These are phyloP conservation scores for Mycena amicta DNA, from an alignment of 768 basidiomycete species.

Conservation along the genomic window DNA sequence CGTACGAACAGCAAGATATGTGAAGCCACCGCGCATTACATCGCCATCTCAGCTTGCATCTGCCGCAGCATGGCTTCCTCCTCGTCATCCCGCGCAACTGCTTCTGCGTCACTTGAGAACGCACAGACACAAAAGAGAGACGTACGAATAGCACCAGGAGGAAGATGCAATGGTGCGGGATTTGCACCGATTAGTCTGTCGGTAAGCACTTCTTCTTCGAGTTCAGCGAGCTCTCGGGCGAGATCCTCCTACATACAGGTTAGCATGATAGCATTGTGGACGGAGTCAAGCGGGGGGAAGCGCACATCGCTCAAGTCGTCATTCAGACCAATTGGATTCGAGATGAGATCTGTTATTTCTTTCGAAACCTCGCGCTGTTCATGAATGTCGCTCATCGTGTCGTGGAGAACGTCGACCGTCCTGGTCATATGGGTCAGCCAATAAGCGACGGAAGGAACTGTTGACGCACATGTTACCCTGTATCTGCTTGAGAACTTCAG, in stretches of 20 bases:
- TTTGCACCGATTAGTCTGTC: slow-evolving; percentile 82
- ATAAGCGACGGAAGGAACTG: background rate
- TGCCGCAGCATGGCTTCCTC: background rate
- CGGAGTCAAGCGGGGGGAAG: slow-evolving; percentile 10
- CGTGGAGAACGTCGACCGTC: slow-evolving; percentile 84
- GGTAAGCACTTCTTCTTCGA: slow-evolving; percentile 88
- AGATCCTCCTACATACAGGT: slow-evolving; percentile 64
- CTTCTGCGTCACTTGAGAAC: background rate
- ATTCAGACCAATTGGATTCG: slow-evolving; percentile 61
- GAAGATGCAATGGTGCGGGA: slow-evolving; percentile 83
- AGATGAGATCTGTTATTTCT: slow-evolving; percentile 88
- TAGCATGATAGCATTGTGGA: slow-evolving; percentile 8
- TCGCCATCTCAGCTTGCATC: slow-evolving; percentile 5
- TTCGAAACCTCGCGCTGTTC: slow-evolving; percentile 90
- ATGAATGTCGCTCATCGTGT: slow-evolving; percentile 80
- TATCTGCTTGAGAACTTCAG: slow-evolving; percentile 84
- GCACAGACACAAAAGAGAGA: background rate
- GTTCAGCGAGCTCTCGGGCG: slow-evolving; percentile 74
- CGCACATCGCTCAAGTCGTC: slow-evolving; percentile 76
- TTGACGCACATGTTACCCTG: slow-evolving; percentile 82
- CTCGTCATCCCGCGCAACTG: background rate
- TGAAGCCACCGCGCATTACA: background rate
- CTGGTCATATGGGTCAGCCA: slow-evolving; percentile 43
- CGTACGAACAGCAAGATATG: no score
- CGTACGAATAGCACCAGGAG: slow-evolving; percentile 45